phyloP scores from a whole-genome alignment of 169 alveolate genomes.

The Plasmodium chabaudi region DNA sequence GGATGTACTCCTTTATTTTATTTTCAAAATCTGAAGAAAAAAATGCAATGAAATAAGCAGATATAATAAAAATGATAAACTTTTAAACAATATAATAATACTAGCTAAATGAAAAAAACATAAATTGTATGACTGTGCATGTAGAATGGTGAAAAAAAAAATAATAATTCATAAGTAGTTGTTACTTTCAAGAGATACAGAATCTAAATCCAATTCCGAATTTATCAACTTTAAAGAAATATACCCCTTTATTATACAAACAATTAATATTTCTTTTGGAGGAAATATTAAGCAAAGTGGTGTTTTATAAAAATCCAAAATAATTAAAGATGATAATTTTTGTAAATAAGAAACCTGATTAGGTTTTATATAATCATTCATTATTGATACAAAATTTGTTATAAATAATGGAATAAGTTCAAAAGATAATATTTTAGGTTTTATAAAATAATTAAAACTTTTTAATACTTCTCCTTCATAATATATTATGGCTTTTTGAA shows the following conservation, averaged over 20 bases:
- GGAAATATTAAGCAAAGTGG: conserved; percentile 46
- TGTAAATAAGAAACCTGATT: conserved; percentile 5
- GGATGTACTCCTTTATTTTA: conserved; percentile 7
- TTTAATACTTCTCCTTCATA: conserved; percentile 65
- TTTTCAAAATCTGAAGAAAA: conserved; percentile 30
- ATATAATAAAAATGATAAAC: not conserved
- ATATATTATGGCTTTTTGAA: conserved; percentile 50
- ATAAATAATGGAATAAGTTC: conserved; percentile 30
- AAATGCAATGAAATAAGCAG: not conserved
- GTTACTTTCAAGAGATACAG: conserved; percentile 21
- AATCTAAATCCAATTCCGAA: not conserved
- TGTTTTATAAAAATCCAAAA: conserved; percentile 41
- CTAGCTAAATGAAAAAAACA: too few species aligned
- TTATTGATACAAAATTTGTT: not conserved
- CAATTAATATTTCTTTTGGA: conserved; percentile 42
- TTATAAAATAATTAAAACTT: conserved; percentile 40
- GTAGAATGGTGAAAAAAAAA: too few species aligned
- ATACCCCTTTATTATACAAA: conserved; percentile 26
- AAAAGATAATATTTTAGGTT: conserved; percentile 36
- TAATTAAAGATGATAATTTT: conserved; percentile 28
- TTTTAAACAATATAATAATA: too few species aligned
- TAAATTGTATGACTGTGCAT: too few species aligned
- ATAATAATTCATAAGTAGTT: too few species aligned
- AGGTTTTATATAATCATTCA: conserved; percentile 16
- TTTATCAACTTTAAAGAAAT: conserved; percentile 32